Percentiles rank a stretch among this genome's conserved stretches.
These are phyloP conservation scores for Hordeum marinum DNA, from an alignment of 176 grass and related monocot species.

Conservation along the genomic window DNA sequence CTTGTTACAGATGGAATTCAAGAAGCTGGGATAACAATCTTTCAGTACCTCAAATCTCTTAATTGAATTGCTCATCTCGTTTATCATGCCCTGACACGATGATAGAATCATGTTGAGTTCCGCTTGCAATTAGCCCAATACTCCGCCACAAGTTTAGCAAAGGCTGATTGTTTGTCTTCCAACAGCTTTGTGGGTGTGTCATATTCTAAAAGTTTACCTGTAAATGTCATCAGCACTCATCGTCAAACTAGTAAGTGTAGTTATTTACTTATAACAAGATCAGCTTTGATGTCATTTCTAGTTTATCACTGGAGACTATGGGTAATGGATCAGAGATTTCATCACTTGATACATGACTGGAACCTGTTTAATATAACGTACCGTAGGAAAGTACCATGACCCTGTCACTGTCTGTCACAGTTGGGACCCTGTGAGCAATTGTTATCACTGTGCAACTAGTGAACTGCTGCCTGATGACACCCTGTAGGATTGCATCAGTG, in stretches of 20 bases:
- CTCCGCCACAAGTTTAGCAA: constrained; percentile 89
- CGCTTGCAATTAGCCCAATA: constrained; percentile 88
- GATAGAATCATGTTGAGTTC: constrained; percentile 43
- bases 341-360: background rate
- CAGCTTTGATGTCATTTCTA: background rate
- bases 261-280: background rate
- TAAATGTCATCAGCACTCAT: background rate
- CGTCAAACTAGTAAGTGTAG: background rate
- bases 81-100: background rate
- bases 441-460: constrained; percentile 78
- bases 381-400: constrained; percentile 93
- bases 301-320: background rate
- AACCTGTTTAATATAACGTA: constrained; percentile 41
- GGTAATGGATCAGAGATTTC: background rate
- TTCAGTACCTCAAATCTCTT: background rate
- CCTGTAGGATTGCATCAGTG: constrained; percentile 79
- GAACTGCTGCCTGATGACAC: constrained; percentile 80
- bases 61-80: background rate
- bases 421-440: constrained; percentile 90
- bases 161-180: constrained; percentile 67
- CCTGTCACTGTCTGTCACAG: constrained; percentile 88
- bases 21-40: background rate
- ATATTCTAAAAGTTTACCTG: constrained; percentile 92
- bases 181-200: constrained; percentile 75
- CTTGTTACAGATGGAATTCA: background rate